Percentiles rank a stretch among this genome's conserved stretches.
phyloP scores from a whole-genome alignment of 2,329 filamentous ascomycete genomes.

The Diplodia sapinea region DNA sequence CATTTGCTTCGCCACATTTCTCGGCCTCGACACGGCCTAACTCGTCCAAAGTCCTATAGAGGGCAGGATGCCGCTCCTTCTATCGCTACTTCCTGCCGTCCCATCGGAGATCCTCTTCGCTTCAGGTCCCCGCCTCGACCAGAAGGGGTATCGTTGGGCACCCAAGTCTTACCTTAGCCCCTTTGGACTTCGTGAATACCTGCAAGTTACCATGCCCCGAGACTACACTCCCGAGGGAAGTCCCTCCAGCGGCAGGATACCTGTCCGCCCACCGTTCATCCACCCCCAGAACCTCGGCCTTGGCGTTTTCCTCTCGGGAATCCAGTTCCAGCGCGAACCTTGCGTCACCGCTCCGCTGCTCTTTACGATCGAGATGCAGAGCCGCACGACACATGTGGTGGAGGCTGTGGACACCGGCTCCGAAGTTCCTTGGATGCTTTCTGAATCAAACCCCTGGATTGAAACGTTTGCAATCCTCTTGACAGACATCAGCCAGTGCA shows the following conservation, averaged over 20 bases:
- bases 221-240: not conserved
- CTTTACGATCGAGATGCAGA: not conserved
- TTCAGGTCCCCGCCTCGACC: not conserved
- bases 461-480: not conserved
- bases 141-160: not conserved
- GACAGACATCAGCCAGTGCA: not conserved
- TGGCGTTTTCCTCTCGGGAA: not conserved
- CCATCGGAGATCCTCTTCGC: not conserved
- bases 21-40: not conserved
- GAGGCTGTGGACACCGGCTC: not conserved
- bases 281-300: not conserved
- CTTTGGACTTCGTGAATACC: not conserved
- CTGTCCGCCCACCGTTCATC: not conserved
- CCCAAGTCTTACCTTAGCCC: not conserved
- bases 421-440: not conserved
- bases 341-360: not conserved
- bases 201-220: not conserved
- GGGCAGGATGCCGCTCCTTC: not conserved
- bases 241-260: no score
- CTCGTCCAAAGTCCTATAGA: not conserved
- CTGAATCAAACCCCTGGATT: not conserved
- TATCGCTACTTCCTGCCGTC: not conserved
- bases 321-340: not conserved
- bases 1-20: not conserved
- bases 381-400: not conserved